These are phyloP conservation scores for Phoma sp. DNA, from an alignment of 2,329 filamentous ascomycete species.

Conservation along the genomic window DNA sequence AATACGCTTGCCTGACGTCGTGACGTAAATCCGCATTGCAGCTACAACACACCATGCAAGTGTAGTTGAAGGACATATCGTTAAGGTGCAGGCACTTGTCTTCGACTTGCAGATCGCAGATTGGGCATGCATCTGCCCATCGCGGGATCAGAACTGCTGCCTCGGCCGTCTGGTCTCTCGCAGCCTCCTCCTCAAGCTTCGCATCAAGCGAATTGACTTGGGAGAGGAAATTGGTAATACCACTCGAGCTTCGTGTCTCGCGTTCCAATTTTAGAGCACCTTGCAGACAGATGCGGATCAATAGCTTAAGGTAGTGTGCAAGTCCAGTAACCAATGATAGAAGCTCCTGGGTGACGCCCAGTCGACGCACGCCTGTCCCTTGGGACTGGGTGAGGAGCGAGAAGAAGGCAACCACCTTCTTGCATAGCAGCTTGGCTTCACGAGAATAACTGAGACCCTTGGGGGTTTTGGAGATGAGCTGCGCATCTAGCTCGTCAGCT, in stretches of 20 bases:
- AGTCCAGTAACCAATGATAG: conserved; percentile 95
- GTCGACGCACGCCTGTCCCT: conserved; percentile 84
- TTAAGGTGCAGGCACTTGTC: conserved; percentile 84
- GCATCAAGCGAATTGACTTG: conserved; percentile 82
- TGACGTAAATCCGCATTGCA: conserved; percentile 77
- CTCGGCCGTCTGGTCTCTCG: conserved; percentile 50
- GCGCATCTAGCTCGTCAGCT: conserved; percentile 81
- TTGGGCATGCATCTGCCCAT: conserved; percentile 74
- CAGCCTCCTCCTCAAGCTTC: conserved; percentile 44
- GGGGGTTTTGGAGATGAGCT: conserved; percentile 70
- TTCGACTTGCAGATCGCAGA: conserved; percentile 87
- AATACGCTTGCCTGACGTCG: conserved; percentile 71
- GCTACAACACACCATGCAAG: conserved; percentile 72
- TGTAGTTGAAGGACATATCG: conserved; percentile 81
- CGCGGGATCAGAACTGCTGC: conserved; percentile 52
- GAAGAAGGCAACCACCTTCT: conserved; percentile 99
- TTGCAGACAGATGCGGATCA: conserved; percentile 96
- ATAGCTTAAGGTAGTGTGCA: conserved; percentile 94
- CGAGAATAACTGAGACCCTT: conserved; percentile 90
- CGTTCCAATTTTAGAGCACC: conserved; percentile 90
- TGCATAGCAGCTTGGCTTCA: conserved; percentile 98
- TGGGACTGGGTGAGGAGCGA: conserved; percentile 93
- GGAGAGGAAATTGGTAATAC: conserved; percentile 81
- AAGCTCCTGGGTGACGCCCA: conserved; percentile 97
- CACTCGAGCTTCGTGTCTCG: conserved; percentile 75